phyloP scores from a whole-genome alignment of 768 basidiomycete species.

The Amanita fuliginea region DNA sequence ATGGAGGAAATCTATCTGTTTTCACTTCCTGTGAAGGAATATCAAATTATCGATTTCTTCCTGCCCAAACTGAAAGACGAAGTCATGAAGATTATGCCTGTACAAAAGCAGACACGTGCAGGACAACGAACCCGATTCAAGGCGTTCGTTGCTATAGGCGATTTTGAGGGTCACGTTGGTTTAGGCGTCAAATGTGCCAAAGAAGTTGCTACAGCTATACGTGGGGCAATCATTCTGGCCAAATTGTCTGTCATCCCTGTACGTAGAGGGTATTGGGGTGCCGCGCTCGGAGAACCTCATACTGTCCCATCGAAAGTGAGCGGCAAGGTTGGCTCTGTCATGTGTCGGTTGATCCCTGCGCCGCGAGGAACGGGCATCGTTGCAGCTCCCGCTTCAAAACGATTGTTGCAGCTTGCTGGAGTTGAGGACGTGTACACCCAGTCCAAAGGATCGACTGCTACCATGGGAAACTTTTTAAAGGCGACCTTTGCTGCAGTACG shows the following conservation, averaged over 20 bases:
- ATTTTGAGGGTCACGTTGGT: conserved; percentile 97
- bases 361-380: conserved; percentile 99
- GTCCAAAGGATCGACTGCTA: conserved; percentile 96
- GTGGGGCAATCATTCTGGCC: conserved; percentile 97
- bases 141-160: conserved; percentile 99
- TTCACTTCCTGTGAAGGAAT: conserved; percentile 99
- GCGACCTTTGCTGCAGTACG: conserved; percentile 87
- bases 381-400: conserved; percentile 95
- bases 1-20: conserved; percentile 99
- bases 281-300: conserved; percentile 97
- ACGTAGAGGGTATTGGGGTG: conserved; percentile 99
- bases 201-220: conserved; percentile 99
- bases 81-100: conserved; percentile 99
- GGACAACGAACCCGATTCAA: conserved; percentile 99
- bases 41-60: conserved; percentile 99
- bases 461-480: conserved; percentile 99
- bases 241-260: conserved; percentile 98
- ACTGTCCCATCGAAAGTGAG: conserved; percentile 98
- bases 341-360: conserved; percentile 97
- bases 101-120: conserved; percentile 99
- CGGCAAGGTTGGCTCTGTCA: conserved; percentile 98
- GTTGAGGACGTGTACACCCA: conserved; percentile 97
- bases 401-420: conserved; percentile 94
- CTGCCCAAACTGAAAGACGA: conserved; percentile 98
- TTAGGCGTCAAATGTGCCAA: conserved; percentile 99